These are phyloP conservation scores for Urtica urens DNA, from an alignment of 306 rosid species.

Conservation along the genomic window DNA sequence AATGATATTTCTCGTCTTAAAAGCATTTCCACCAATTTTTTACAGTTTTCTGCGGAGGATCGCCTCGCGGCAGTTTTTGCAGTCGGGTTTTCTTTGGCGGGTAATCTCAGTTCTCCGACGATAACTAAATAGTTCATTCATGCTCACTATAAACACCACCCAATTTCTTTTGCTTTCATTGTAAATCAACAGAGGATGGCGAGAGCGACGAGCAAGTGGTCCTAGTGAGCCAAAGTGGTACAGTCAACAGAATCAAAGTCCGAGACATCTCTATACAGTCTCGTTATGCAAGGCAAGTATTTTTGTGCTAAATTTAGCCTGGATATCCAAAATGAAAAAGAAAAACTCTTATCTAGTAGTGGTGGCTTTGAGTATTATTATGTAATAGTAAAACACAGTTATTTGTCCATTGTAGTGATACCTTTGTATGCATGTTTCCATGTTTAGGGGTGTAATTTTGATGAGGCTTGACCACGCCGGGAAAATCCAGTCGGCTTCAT, in stretches of 20 bases:
- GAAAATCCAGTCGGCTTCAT: constrained; percentile 90
- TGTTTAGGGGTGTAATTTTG: constrained; percentile 78
- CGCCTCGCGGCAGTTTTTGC: constrained; percentile 84
- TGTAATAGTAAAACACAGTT: too few species aligned
- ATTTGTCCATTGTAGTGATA: not conserved
- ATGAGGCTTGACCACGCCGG: constrained; percentile 87
- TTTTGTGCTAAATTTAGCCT: too few species aligned
- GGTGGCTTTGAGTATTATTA: too few species aligned
- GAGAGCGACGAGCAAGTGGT: constrained; percentile 99
- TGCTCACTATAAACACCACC: too few species aligned
- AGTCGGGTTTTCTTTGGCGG: constrained; percentile 80
- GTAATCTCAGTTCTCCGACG: constrained; percentile 19
- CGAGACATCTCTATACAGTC: constrained; percentile 91
- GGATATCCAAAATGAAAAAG: too few species aligned
- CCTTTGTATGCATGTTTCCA: not conserved
- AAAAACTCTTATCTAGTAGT: too few species aligned
- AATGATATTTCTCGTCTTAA: not conserved
- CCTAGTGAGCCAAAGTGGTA: constrained; percentile 92
- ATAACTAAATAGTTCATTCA: not conserved
- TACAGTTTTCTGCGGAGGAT: constrained; percentile 70
- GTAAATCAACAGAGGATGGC: constrained; percentile 54
- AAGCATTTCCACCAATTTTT: constrained; percentile 1
- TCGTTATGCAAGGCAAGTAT: constrained; percentile 79
- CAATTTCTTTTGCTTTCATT: not conserved
- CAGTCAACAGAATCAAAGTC: constrained; percentile 91